Conservation (phyloP, 495 filamentous ascomycete genomes). For the Cladorrhinum samala region DNA sequence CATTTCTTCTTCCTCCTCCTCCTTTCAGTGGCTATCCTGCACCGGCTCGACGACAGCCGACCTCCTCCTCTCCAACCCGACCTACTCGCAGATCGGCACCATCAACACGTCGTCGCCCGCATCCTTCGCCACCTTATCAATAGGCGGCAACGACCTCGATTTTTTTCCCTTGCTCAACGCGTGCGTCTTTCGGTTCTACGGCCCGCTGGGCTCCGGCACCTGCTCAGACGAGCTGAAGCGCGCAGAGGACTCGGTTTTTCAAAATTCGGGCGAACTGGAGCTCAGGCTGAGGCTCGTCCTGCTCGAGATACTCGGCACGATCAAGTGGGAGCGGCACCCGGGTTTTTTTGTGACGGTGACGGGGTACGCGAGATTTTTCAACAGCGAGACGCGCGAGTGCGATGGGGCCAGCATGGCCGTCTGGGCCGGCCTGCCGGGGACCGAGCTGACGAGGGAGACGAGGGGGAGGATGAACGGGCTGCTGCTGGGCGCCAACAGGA, state of each 20-base stretch:
- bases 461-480: slow-evolving; percentile 34
- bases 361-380: slow-evolving; percentile 46
- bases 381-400: slow-evolving; percentile 38
- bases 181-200: slow-evolving; percentile 43
- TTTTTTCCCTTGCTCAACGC: slow-evolving; percentile 44
- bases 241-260: slow-evolving; percentile 6
- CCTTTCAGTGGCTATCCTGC: slow-evolving; percentile 37
- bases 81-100: slow-evolving; percentile 27
- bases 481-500: slow-evolving; percentile 32
- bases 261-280: slow-evolving; percentile 19
- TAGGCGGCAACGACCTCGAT: slow-evolving; percentile 47
- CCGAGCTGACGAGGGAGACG: slow-evolving; percentile 28
- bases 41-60: slow-evolving; percentile 33
- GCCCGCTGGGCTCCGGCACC: slow-evolving; percentile 35
- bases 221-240: slow-evolving; percentile 25
- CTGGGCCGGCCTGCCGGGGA: slow-evolving; percentile 27
- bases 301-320: slow-evolving; percentile 34
- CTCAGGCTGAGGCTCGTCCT: slow-evolving; percentile 29
- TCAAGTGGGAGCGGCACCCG: slow-evolving; percentile 32
- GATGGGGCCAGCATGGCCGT: slow-evolving; percentile 35
- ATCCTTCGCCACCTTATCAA: slow-evolving; percentile 37
- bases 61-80: slow-evolving; percentile 21
- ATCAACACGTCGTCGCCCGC: slow-evolving; percentile 24
- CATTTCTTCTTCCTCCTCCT: slow-evolving; percentile 4
- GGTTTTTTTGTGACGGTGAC: slow-evolving; percentile 37